A percentile compares a stretch with the other conserved stretches of the same genome.
Conservation (phyloP, 495 filamentous ascomycete species). For the Xylaria curta region DNA sequence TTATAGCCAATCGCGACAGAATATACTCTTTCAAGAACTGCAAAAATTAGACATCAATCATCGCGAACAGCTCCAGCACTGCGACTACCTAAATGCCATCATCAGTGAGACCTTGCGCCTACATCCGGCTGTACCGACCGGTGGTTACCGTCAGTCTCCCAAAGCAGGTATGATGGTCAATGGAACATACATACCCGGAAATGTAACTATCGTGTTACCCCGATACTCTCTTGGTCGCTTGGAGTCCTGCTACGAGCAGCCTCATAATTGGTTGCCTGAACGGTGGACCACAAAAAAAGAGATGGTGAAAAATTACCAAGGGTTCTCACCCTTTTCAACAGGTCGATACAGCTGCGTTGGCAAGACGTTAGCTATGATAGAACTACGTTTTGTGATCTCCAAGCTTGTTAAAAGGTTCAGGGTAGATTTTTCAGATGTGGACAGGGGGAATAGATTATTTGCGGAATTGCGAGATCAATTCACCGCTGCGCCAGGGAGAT, state of each 20-base stretch:
- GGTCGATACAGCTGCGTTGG: slow-evolving; percentile 58
- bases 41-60: slow-evolving; percentile 34
- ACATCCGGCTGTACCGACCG: slow-evolving; percentile 49
- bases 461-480: slow-evolving; percentile 52
- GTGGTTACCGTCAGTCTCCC: slow-evolving; percentile 47
- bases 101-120: slow-evolving; percentile 63
- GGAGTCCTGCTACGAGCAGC: slow-evolving; percentile 45
- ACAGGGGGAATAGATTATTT: slow-evolving; percentile 46
- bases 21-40: slow-evolving; percentile 42
- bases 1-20: slow-evolving; percentile 39
- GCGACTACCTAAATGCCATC: slow-evolving; percentile 48
- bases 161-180: slow-evolving; percentile 52
- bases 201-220: slow-evolving; percentile 36
- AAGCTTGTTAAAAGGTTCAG: slow-evolving; percentile 52
- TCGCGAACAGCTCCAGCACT: slow-evolving; percentile 25
- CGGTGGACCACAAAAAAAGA: slow-evolving; percentile 56
- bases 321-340: slow-evolving; percentile 58
- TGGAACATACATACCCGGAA: slow-evolving; percentile 53
- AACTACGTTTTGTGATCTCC: slow-evolving; percentile 54
- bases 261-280: slow-evolving; percentile 59
- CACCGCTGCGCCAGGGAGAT: slow-evolving; percentile 41
- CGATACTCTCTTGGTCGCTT: slow-evolving; percentile 46
- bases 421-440: slow-evolving; percentile 49
- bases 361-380: slow-evolving; percentile 57
- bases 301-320: slow-evolving; percentile 50